Evolutionary conservation across 805 yeast genomes (phyloP).

Genomic region (Metschnikowia lachancei): DNA sequence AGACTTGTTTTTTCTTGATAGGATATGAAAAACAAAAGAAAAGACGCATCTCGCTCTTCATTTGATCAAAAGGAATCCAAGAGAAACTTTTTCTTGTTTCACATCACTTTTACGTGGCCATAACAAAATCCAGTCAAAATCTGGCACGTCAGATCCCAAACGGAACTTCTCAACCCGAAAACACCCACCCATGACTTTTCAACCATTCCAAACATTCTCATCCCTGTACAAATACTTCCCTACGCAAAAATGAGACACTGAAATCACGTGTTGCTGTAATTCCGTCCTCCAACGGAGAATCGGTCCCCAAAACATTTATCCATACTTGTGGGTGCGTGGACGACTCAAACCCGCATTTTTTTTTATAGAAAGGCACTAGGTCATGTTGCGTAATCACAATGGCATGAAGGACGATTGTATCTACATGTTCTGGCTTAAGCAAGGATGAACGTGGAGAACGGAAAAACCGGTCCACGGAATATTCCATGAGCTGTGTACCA

Average conservation of each 20-base stretch:
- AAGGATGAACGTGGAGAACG: not conserved
- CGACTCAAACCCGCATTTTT: conserved; percentile 37
- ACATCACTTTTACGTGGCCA: too few relatives aligned
- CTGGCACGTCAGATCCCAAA: too few relatives aligned
- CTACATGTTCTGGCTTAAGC: conserved; percentile 9
- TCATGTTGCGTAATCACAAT: conserved; percentile 50
- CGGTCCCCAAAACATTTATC: conserved; percentile 13
- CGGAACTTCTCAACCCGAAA: too few relatives aligned
- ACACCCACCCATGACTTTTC: too few relatives aligned
- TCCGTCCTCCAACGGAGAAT: conserved; percentile 35
- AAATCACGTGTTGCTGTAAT: conserved; percentile 41
- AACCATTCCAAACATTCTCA: too few relatives aligned
- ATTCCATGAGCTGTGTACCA: conserved; percentile 32
- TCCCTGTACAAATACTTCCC: conserved; percentile 9
- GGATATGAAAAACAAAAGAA: too few relatives aligned
- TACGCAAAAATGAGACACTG: conserved; percentile 37
- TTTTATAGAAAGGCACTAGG: conserved; percentile 44
- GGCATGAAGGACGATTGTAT: conserved; percentile 31
- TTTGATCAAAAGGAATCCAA: too few relatives aligned
- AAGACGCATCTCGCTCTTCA: too few relatives aligned
- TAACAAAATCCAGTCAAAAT: too few relatives aligned
- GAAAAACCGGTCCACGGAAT: conserved; percentile 19
- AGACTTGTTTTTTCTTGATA: too few relatives aligned
- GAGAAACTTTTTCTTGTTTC: too few relatives aligned
- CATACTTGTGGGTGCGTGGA: conserved; percentile 22